A percentile compares a stretch with the other conserved stretches of the same genome.
These are phyloP conservation scores for Oryza glaberrima DNA, from an alignment of 176 grass and related monocot species.

Conservation along the genomic window DNA sequence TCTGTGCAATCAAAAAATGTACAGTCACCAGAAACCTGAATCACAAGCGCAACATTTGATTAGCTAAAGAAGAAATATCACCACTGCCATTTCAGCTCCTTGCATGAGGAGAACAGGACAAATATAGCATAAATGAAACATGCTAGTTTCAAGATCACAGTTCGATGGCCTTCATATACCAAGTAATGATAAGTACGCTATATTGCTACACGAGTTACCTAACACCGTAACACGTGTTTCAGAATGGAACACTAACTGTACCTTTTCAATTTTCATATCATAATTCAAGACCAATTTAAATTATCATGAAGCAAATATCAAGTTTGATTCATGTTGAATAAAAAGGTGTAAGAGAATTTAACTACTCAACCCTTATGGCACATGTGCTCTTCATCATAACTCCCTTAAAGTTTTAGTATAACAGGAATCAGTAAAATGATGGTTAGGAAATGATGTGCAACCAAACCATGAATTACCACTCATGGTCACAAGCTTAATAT, in stretches of 20 bases:
- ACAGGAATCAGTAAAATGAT: not conserved
- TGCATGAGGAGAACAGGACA: not conserved
- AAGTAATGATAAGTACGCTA: not conserved
- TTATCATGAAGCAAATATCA: not conserved
- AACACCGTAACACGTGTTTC: not conserved
- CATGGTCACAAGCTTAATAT: not conserved
- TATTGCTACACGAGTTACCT: not conserved
- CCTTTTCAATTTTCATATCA: not conserved
- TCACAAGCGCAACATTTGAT: constrained; percentile 27
- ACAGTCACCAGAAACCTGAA: constrained; percentile 95
- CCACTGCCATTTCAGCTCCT: not conserved
- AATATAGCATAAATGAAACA: constrained; percentile 6
- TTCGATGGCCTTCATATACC: not conserved
- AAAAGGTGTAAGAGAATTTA: not conserved
- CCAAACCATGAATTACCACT: constrained; percentile 7
- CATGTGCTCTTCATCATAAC: not conserved
- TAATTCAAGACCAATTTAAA: constrained; percentile 18
- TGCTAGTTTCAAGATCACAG: not conserved
- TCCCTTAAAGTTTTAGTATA: not conserved
- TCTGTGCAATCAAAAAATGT: constrained; percentile 87
- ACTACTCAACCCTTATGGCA: not conserved
- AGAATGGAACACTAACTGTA: not conserved
- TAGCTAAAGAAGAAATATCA: not conserved
- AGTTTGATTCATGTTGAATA: not conserved
- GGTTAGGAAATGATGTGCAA: not conserved